Evolutionary conservation across 2,329 filamentous ascomycete genomes (phyloP), one percentile per base, ranked within the genome.

Genomic region (Pestalotiopsis sp.): DNA sequence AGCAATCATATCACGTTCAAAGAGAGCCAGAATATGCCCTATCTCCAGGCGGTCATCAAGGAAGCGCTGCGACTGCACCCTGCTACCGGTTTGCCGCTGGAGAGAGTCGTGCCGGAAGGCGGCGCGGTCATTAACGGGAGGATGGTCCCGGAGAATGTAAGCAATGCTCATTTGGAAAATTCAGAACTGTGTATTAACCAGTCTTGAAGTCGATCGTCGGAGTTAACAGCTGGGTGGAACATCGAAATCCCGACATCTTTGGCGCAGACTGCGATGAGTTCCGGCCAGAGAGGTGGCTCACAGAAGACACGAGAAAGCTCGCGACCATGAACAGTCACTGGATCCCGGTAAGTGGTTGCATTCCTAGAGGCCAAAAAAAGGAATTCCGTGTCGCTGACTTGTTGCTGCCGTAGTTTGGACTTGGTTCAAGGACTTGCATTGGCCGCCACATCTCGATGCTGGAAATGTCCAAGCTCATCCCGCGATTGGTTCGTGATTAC

Each of bases 1-100:
- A 62, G 66, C 40, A 49, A 66, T 45, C 64, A 75, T 1, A 70
- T 77, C 2, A 67, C 68, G 9, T 77, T 70, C 64, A 69, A 71
- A 6, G 74, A 78, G n/a, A 72, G 78, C 2, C 75, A 77, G 66
- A 69, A 71, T 36, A 71, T 80, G n/a, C 78, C 80, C 0, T 89
- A 87, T 72, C 86, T 86, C 1, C 79, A 78, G 3, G 86, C 85
- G n/a, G 81, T 87, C 4, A 81, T 88, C 67, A 87, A 87, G 68
- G 88, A 90, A 74, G 79, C 83, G 0, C 78, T 90, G 1, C 70
- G 74, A 17, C 11, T 68, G 27, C 62, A 70, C 0, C 76, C 78
- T 1, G 73, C 70, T 7, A 72, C 76, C 66, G 73, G 75, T 5
- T 69, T 79, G 56, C 75, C 75, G 4, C 36, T 66, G 31, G 65